A percentile compares a stretch with the other conserved stretches of the same genome.
Conservation (phyloP, 257 asterid species). For the Perilla frutescens region DNA sequence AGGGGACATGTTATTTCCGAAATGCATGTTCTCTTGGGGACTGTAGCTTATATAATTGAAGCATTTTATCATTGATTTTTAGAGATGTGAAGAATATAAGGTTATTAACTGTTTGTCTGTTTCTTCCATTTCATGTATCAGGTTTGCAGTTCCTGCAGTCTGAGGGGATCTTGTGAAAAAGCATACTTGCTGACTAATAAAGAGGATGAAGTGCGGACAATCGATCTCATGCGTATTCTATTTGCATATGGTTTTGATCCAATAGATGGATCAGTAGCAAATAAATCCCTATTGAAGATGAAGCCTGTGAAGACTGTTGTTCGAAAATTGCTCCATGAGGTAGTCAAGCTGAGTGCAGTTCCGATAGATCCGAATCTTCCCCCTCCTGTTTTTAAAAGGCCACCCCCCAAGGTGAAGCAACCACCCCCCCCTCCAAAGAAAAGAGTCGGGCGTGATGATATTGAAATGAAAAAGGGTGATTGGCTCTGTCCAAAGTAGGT, state of each 20-base stretch:
- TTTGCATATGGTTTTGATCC: conserved; percentile 87
- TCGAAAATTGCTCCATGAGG: conserved; percentile 81
- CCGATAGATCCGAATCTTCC: conserved; percentile 95
- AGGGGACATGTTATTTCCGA: too few species aligned
- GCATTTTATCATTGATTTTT: too few species aligned
- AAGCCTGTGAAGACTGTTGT: conserved; percentile 80
- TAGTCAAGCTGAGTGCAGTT: conserved; percentile 92
- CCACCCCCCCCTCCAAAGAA: conserved; percentile 93
- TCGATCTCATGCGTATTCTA: conserved; percentile 87
- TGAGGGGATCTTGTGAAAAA: conserved; percentile 90
- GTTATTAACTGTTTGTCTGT: not conserved
- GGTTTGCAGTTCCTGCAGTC: conserved; percentile 96
- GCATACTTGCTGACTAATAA: conserved; percentile 88
- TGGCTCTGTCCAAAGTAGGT: conserved; percentile 96
- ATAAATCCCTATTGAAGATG: conserved; percentile 68
- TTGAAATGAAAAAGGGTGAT: conserved; percentile 98
- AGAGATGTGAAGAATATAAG: too few species aligned
- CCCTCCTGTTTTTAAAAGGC: conserved; percentile 80
- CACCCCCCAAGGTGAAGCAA: conserved; percentile 93
- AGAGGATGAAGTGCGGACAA: conserved; percentile 93
- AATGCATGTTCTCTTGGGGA: too few species aligned
- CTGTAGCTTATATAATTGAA: too few species aligned
- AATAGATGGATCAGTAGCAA: conserved; percentile 62
- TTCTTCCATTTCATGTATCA: conserved; percentile 45
- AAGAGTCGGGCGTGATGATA: conserved; percentile 82